Evolutionary conservation across 441 rosid species (phyloP), one percentile per base, ranked within the genome.

Genomic region (Mallotus japonicus): DNA sequence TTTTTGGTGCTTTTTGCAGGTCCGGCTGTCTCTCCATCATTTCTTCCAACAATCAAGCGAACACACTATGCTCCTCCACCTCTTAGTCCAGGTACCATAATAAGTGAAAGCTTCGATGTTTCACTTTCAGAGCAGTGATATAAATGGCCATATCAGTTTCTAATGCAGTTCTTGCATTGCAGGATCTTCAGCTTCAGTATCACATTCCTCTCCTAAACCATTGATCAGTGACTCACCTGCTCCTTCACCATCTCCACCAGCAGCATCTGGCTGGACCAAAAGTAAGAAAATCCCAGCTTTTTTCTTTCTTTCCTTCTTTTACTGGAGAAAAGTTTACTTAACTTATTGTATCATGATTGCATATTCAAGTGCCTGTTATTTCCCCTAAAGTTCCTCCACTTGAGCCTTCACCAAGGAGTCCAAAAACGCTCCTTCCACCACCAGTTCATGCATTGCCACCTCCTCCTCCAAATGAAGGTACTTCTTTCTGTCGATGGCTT

Each of bases 381-480:
- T 75, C 85, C 40, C 84, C 85, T 46, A 73, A 77, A 83, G 72
- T 67, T 78, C 77, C 89, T 75, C 86, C 86, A 20, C 59, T 83
- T 11, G 71, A 79, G 22, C 62, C 88, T 62, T 78, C 88, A 22
- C 70, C 86, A 70, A 83, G 78, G 80, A 86, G 84, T 79, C 88
- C 91, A 62, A 87, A 87, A 70, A 75, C 73, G 85, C 89, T 90
- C 51, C 82, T 77, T 47, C 71, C 75, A 56, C 90, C 91, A 47
- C 97, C 88, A 19, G 75, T 90, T 60, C 90, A 67, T 51, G 81
- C 92, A 69, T 84, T 95, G 67, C 99, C 96, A 15, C 97, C 96
- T 70, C 99, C 99, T 66, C 99, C 99, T 76, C 98, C 98, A 67
- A 95, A 89, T 83, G 85, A 82, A 87, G 99, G 99, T 93, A 76